phyloP scores from a whole-genome alignment of 75 land plant genomes.

The Ceratopteris richardii region DNA sequence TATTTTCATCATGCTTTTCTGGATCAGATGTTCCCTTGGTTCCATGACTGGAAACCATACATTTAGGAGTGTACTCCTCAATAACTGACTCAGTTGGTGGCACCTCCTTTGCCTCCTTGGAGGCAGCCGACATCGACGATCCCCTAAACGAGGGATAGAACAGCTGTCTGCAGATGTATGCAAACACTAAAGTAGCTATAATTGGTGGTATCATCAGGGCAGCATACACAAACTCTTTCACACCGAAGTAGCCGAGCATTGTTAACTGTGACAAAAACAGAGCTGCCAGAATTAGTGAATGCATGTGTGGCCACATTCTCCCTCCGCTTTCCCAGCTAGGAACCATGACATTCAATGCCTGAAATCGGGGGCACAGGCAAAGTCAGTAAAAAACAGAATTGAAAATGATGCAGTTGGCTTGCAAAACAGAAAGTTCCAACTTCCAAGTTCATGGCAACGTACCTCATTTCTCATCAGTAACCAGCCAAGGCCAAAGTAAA shows the following conservation, averaged over 20 bases:
- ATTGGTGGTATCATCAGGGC: constrained; percentile 50
- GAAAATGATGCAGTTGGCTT: too few species aligned
- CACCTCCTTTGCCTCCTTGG: constrained; percentile 32
- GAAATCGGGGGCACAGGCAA: constrained; percentile 1
- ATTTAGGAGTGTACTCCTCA: constrained; percentile 53
- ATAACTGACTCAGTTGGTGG: constrained; percentile 42
- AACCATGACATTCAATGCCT: constrained; percentile 82
- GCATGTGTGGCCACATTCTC: constrained; percentile 94
- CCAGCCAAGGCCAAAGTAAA: constrained; percentile 81
- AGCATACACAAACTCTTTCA: constrained; percentile 47
- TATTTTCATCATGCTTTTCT: too few species aligned
- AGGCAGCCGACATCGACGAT: constrained; percentile 55
- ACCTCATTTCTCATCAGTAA: constrained; percentile 81
- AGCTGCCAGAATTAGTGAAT: constrained; percentile 48
- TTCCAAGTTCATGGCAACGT: neutral
- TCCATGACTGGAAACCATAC: constrained; percentile 16
- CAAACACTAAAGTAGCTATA: constrained; percentile 45
- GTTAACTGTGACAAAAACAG: constrained; percentile 66
- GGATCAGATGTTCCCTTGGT: too few species aligned
- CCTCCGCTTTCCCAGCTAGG: constrained; percentile 82
- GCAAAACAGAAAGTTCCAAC: too few species aligned
- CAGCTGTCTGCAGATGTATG: constrained; percentile 33
- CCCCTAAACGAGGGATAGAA: constrained; percentile 47
- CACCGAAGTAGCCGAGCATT: constrained; percentile 72
- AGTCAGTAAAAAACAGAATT: too few species aligned